These are phyloP conservation scores for Pythium chondricola DNA, from an alignment of 352 stramenopile genomes.

Conservation along the genomic window DNA sequence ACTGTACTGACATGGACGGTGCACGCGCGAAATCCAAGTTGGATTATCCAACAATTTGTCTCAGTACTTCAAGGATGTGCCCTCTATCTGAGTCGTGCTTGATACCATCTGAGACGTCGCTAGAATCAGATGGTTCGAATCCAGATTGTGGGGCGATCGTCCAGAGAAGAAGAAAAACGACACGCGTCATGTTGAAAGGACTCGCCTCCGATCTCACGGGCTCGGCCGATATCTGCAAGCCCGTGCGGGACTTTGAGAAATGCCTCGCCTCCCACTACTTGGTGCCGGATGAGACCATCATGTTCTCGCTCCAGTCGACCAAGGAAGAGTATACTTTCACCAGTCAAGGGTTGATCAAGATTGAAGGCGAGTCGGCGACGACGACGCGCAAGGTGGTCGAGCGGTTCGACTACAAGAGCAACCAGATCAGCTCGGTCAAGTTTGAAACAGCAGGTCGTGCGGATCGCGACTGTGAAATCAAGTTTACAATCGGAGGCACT, in stretches of 20 bases:
- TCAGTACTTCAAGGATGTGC: too few relatives aligned
- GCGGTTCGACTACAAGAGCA: conserved; percentile 17
- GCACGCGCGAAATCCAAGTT: too few relatives aligned
- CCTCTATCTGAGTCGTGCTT: too few relatives aligned
- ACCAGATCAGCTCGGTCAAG: conserved; percentile 7
- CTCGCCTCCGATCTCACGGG: conserved; percentile 16
- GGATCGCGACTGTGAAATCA: conserved; percentile 24
- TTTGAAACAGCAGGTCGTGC: conserved; percentile 17
- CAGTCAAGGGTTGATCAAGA: conserved; percentile 11
- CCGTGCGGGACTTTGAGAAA: conserved; percentile 18
- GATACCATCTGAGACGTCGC: too few relatives aligned
- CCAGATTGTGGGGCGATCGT: too few relatives aligned
- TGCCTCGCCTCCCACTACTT: conserved; percentile 8
- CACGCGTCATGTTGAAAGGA: conserved; percentile 21
- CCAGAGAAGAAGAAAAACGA: too few relatives aligned
- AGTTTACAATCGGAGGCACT: conserved; percentile 7
- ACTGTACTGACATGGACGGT: too few relatives aligned
- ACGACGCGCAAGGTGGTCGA: conserved; percentile 20
- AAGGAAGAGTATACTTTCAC: conserved; percentile 22
- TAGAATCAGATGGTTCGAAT: too few relatives aligned
- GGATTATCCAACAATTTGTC: too few relatives aligned
- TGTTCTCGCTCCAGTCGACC: conserved; percentile 17
- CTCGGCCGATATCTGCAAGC: conserved; percentile 15
- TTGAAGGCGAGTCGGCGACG: conserved; percentile 13
- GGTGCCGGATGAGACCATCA: conserved; percentile 11